Percentiles rank a stretch among this genome's conserved stretches.
These are phyloP conservation scores for Fagopyrum homotropicum DNA, from an alignment of 148 eudicot genomes.

Conservation along the genomic window DNA sequence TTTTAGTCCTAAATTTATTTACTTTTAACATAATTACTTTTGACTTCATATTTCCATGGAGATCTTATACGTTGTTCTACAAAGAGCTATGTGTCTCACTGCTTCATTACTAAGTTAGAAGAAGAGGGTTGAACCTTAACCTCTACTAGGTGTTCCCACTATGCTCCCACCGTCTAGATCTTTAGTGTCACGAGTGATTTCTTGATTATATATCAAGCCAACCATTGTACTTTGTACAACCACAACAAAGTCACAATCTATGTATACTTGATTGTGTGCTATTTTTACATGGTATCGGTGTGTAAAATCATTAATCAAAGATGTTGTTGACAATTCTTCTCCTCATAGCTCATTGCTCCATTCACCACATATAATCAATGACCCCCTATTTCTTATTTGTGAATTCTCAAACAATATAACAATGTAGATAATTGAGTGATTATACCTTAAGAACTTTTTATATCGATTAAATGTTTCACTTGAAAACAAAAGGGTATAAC, in stretches of 20 bases:
- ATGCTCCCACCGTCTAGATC: too few relatives aligned
- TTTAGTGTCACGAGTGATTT: background rate
- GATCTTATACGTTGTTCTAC: too few relatives aligned
- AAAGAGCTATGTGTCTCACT: too few relatives aligned
- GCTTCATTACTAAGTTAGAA: too few relatives aligned
- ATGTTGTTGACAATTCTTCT: conserved; percentile 67
- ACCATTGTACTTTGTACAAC: background rate
- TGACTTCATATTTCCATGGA: too few relatives aligned
- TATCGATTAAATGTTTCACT: background rate
- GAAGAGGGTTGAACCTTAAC: too few relatives aligned
- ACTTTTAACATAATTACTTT: too few relatives aligned
- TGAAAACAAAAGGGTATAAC: background rate
- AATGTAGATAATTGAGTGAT: background rate
- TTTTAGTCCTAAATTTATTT: too few relatives aligned
- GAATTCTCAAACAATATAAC: conserved; percentile 13
- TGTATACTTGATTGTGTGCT: background rate
- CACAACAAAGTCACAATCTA: background rate
- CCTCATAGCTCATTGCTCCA: conserved; percentile 96
- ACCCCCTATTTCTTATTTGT: conserved; percentile 56
- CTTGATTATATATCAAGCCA: background rate
- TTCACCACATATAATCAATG: conserved; percentile 93
- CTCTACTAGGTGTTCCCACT: too few relatives aligned
- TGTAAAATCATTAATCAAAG: conserved; percentile 91
- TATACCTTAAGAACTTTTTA: background rate
- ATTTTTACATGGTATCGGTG: conserved; percentile 70